phyloP scores from a whole-genome alignment of 2,329 filamentous ascomycete genomes.

The Botrytis paeoniae region DNA sequence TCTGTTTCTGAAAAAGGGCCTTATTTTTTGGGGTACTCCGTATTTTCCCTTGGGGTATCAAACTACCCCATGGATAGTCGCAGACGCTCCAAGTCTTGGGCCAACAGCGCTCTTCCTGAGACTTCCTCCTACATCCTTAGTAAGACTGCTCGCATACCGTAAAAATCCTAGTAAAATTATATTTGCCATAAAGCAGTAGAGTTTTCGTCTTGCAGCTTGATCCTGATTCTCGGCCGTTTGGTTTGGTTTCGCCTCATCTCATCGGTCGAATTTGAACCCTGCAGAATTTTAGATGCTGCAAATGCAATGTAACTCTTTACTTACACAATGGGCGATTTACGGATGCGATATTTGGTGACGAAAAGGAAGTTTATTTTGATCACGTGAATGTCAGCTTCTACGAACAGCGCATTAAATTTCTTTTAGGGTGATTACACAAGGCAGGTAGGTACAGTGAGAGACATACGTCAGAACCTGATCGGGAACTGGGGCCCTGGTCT shows the following conservation, averaged over 20 bases:
- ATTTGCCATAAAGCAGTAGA: not conserved
- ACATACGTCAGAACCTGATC: slow-evolving; percentile 5
- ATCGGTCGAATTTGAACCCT: not conserved
- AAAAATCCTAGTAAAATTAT: not conserved
- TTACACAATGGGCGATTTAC: not conserved
- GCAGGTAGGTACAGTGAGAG: not conserved
- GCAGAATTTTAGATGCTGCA: not conserved
- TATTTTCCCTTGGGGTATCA: slow-evolving; percentile 11
- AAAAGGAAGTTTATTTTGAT: not conserved
- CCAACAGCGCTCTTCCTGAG: not conserved
- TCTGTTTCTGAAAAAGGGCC: slow-evolving; percentile 5
- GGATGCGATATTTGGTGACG: not conserved
- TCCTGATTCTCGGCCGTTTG: not conserved
- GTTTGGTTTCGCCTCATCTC: slow-evolving; percentile 8
- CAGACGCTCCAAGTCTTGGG: not conserved
- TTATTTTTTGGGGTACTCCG: slow-evolving; percentile 13
- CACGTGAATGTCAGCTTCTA: not conserved
- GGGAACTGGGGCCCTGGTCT: not conserved
- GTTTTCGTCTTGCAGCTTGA: slow-evolving; percentile 1
- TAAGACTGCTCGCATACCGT: not conserved
- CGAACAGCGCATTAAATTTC: not conserved
- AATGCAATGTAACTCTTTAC: slow-evolving; percentile 12
- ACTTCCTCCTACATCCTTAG: not conserved
- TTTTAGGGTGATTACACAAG: not conserved
- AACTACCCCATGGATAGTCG: slow-evolving; percentile 9